Conservation (phyloP, 2,329 filamentous ascomycete genomes). For the Trichoderma sp. region DNA sequence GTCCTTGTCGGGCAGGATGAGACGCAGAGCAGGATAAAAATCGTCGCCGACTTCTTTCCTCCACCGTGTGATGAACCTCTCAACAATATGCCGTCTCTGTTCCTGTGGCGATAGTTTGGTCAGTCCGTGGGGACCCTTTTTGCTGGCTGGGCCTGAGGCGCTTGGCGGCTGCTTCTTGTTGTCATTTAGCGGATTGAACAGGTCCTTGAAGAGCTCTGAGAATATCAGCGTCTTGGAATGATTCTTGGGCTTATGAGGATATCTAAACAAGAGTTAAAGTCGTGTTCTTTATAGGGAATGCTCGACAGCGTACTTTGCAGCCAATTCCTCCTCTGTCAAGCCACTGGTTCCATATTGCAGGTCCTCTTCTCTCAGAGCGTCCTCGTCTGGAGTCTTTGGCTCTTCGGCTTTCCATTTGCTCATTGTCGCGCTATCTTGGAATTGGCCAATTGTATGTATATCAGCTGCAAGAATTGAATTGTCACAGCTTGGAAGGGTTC, state of each 20-base stretch:
- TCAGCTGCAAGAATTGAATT: neutral
- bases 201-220: conserved; percentile 71
- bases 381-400: conserved; percentile 40
- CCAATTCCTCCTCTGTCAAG: conserved; percentile 48
- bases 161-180: conserved; percentile 76
- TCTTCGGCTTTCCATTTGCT: conserved; percentile 21
- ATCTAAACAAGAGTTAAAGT: conserved; percentile 57
- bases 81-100: conserved; percentile 77
- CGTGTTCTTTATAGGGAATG: too few relatives aligned
- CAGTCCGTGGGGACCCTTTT: conserved; percentile 62
- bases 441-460: neutral
- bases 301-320: conserved; percentile 47
- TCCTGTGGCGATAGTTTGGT: conserved; percentile 72
- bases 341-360: conserved; percentile 53
- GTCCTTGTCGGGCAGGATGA: conserved; percentile 93
- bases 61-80: conserved; percentile 86
- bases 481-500: neutral
- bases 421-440: conserved; percentile 17
- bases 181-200: conserved; percentile 81
- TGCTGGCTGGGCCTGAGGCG: conserved; percentile 56
- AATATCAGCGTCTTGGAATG: conserved; percentile 80
- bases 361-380: conserved; percentile 55
- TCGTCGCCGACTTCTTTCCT: conserved; percentile 85
- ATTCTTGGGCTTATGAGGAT: conserved; percentile 82
- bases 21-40: conserved; percentile 87